Percentiles rank a stretch among this genome's conserved stretches.
Conservation (phyloP, 345 rosid species). For the Brassica juncea region DNA sequence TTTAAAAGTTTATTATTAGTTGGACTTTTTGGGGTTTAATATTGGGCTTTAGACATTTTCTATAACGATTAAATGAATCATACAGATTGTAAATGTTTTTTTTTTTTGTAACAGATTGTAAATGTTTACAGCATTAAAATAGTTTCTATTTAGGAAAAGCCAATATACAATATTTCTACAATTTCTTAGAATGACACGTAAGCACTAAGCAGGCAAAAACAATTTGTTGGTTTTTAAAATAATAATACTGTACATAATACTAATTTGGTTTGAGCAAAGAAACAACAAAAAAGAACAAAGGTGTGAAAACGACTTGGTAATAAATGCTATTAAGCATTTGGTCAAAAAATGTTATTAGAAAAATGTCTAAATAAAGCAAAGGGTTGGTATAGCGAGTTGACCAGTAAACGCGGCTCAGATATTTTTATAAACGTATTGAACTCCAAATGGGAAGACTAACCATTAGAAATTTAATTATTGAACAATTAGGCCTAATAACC, state of each 20-base stretch:
- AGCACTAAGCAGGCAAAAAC: not conserved
- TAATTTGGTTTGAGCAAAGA: not conserved
- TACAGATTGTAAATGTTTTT: not conserved
- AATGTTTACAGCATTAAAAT: not conserved
- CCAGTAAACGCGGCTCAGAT: not conserved
- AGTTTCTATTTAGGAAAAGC: not conserved
- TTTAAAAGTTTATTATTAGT: not conserved
- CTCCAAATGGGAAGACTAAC: not conserved
- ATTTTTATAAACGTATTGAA: not conserved
- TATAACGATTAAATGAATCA: not conserved
- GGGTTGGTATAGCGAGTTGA: conserved; percentile 16
- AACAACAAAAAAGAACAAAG: not conserved
- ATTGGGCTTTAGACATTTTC: not conserved
- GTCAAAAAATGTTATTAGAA: not conserved
- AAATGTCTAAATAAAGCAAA: not conserved
- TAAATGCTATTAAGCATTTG: not conserved
- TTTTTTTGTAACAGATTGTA: no score
- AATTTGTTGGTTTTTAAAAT: not conserved
- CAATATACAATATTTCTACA: not conserved
- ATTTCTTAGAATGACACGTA: not conserved
- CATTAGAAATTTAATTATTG: not conserved
- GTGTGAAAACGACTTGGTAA: not conserved
- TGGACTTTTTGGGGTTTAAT: not conserved
- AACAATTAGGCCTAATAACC: not conserved
- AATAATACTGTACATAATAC: not conserved